Evolutionary conservation across 108 stramenopile species (phyloP), one percentile per base, ranked within the genome.

Genomic region (Cyclotella sp.): DNA sequence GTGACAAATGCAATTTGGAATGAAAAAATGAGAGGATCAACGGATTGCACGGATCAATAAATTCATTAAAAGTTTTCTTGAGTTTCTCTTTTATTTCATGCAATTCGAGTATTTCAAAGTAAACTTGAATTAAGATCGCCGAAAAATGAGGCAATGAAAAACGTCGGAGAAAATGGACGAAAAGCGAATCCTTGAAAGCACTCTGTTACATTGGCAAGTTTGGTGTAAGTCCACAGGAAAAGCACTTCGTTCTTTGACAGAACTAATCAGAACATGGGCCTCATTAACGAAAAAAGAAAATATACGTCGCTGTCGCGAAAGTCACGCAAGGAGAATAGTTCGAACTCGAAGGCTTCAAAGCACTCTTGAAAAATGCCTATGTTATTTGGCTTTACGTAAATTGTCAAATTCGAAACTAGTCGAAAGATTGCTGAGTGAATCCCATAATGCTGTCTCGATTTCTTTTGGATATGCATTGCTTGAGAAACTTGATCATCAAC

Each of bases 381-480:
- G 10, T 9, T 40, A 43, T 1, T 22, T 39, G 51, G 69, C 69
- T 16, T 5, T 9, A 19, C 42, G 16, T n/a, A 43, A 34, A 41
- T 16, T 70, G 9, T 22, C 55, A 55, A 18, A 70, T 29, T 54
- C 55, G 41, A 29, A n/a, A 22, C 14, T 28, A 57, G 53, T 43
- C 57, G 41, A 6, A 22, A 8, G 3, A 2, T 43, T 27, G 21
- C 11, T 70, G 19, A 42, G 57, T 1, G 8, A 58, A 24, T 13
- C 41, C 6, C 14, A 41, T 16, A 34, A 66, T 9, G 12, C 42
- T 12, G 42, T 16, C 8, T 19, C 22, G 10, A 41, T 70, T 21
- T 55, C 69, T 1, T 39, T 70, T 39, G 24, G 54, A 18, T 28
- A 70, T 19, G 22, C 40, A 21, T 21, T 70, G 19, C 55, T 70